These are phyloP conservation scores for Magnaporthiopsis incrustans DNA, from an alignment of 2,329 filamentous ascomycete species.

Conservation along the genomic window DNA sequence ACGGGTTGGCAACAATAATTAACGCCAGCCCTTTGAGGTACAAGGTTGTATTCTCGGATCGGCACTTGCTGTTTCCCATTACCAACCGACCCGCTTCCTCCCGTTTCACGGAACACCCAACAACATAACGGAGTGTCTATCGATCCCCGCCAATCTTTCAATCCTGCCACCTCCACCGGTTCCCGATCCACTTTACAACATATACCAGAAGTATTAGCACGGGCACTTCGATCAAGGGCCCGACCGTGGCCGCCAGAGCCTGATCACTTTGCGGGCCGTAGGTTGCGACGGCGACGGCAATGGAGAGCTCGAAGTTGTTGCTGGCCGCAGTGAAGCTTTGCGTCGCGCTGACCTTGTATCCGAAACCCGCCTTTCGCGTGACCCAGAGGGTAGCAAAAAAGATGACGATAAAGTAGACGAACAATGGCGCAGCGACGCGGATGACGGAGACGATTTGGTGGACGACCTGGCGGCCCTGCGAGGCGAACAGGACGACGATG, in stretches of 20 bases:
- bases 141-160: constrained; percentile 13
- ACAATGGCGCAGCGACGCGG: constrained; percentile 68
- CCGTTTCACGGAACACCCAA: too few species aligned
- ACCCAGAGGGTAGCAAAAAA: constrained; percentile 61
- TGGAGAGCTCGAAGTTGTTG: constrained; percentile 90
- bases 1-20: too few species aligned
- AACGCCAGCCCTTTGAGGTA: too few species aligned
- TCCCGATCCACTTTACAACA: constrained; percentile 53
- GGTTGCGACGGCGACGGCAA: constrained; percentile 76
- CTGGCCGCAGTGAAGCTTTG: constrained; percentile 86
- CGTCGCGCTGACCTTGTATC: constrained; percentile 46
- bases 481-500: constrained; percentile 77
- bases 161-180: constrained; percentile 43
- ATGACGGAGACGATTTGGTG: constrained; percentile 78
- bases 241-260: constrained; percentile 74
- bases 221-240: constrained; percentile 79
- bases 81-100: too few species aligned
- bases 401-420: constrained; percentile 72
- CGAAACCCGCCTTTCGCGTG: constrained; percentile 31
- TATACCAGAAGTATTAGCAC: constrained; percentile 74
- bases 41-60: too few species aligned
- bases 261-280: constrained; percentile 73
- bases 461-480: constrained; percentile 68
- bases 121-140: too few species aligned
- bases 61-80: too few species aligned